These are phyloP conservation scores for Fusarium cyanostomum DNA, from an alignment of 2,329 filamentous ascomycete species.

Conservation along the genomic window DNA sequence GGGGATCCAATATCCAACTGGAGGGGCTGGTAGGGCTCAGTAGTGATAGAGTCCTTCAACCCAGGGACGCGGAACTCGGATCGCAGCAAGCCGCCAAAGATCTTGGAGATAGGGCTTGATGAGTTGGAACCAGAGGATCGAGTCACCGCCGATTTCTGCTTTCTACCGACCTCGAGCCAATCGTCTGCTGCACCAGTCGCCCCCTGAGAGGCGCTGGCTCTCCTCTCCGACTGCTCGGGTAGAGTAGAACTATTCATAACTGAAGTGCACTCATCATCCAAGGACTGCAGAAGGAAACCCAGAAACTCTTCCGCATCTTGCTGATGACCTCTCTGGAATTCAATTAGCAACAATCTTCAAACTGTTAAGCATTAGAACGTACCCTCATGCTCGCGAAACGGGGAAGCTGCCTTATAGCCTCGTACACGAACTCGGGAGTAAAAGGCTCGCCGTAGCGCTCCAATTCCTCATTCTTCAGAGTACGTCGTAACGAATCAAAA, in stretches of 20 bases:
- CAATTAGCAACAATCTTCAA: conserved; percentile 1
- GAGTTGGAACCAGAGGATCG: conserved; percentile 81
- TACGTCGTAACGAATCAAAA: conserved; percentile 75
- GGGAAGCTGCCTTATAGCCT: conserved; percentile 85
- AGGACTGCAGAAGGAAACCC: conserved; percentile 88
- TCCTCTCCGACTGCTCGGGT: conserved; percentile 46
- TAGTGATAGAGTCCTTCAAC: conserved; percentile 87
- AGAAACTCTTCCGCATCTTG: conserved; percentile 98
- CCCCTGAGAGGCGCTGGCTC: conserved; percentile 41
- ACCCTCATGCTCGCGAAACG: conserved; percentile 93
- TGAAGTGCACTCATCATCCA: conserved; percentile 90
- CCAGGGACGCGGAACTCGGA: conserved; percentile 90
- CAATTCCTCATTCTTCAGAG: conserved; percentile 82
- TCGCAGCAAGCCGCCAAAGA: conserved; percentile 90
- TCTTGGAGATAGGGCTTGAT: conserved; percentile 88
- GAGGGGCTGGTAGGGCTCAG: conserved; percentile 92
- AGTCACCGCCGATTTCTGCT: conserved; percentile 87
- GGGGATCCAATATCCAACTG: conserved; percentile 93
- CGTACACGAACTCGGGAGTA: conserved; percentile 93
- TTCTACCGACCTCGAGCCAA: conserved; percentile 94
- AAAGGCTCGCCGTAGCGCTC: conserved; percentile 93
- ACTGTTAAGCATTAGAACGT: conserved; percentile 49
- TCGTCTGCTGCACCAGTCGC: conserved; percentile 54
- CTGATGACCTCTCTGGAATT: conserved; percentile 82
- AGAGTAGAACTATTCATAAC: conserved; percentile 64